Percentiles rank a stretch among this genome's conserved stretches.
Conservation (phyloP, 1,284 basidiomycete genomes). For the Sphagnurus paluster region DNA sequence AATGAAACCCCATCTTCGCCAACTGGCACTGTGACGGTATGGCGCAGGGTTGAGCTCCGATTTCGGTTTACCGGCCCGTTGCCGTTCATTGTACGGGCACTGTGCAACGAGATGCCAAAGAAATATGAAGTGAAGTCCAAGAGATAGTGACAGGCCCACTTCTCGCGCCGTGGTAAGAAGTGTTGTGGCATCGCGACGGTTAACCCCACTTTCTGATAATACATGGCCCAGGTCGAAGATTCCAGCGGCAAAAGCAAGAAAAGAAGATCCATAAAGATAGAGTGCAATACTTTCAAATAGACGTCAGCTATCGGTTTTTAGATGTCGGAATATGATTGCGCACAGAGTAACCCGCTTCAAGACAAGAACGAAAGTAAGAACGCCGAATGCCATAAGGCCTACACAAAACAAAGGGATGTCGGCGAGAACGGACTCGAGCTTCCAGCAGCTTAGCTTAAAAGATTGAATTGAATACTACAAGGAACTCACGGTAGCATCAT, state of each 20-base stretch:
- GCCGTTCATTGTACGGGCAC: conserved; percentile 49
- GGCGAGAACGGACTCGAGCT: conserved; percentile 61
- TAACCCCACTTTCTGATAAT: conserved; percentile 39
- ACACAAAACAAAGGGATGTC: conserved; percentile 70
- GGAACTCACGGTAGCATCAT: conserved; percentile 33
- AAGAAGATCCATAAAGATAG: conserved; percentile 56
- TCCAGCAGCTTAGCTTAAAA: no score
- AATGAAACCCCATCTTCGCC: conserved; percentile 60
- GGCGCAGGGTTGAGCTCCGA: conserved; percentile 7
- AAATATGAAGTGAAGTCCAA: conserved; percentile 62
- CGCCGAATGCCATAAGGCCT: conserved; percentile 65
- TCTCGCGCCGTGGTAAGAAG: conserved; percentile 57
- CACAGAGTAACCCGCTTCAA: conserved; percentile 60
- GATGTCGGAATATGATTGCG: conserved; percentile 33
- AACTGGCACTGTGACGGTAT: conserved; percentile 54
- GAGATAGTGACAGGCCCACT: conserved; percentile 54
- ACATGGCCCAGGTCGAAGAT: conserved; percentile 65
- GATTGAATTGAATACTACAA: no score
- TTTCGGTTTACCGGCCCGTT: conserved; percentile 16
- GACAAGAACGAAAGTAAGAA: conserved; percentile 60
- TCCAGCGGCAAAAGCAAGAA: conserved; percentile 61
- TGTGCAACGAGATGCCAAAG: conserved; percentile 66
- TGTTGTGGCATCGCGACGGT: conserved; percentile 31
- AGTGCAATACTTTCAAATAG: conserved; percentile 50
- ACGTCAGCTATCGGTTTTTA: not conserved